Percentiles rank a stretch among this genome's conserved stretches.
phyloP scores from a whole-genome alignment of 345 rosid species.

The Eucalyptus pauciflora region DNA sequence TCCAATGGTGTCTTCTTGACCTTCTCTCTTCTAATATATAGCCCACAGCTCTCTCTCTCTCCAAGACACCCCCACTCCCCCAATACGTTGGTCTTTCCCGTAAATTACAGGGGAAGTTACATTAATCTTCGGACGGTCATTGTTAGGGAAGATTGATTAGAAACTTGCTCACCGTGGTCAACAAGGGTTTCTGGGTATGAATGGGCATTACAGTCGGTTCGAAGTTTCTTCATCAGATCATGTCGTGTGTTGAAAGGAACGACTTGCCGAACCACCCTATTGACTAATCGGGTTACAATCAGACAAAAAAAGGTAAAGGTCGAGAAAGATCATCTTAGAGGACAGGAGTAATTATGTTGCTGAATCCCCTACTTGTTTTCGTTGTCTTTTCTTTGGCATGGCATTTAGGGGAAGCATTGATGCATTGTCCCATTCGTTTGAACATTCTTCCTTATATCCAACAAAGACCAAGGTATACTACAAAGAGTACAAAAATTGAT shows the following conservation, averaged over 20 bases:
- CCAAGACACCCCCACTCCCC: not conserved
- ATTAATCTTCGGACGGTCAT: not conserved
- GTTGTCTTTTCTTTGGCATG: not conserved
- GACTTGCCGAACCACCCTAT: not conserved
- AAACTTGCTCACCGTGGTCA: not conserved
- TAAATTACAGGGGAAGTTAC: not conserved
- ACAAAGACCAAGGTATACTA: not conserved
- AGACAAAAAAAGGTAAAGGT: not conserved
- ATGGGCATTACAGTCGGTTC: not conserved
- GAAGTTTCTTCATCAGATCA: not conserved
- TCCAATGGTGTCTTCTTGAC: not conserved
- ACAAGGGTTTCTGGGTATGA: not conserved
- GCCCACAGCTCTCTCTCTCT: not conserved
- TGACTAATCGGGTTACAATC: not conserved
- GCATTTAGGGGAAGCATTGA: not conserved
- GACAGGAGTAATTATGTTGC: not conserved
- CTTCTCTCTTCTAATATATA: not conserved
- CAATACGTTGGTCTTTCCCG: not conserved
- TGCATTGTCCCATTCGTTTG: not conserved
- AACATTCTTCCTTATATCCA: not conserved
- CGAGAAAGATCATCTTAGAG: not conserved
- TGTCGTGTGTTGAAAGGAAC: not conserved
- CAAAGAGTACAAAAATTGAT: not conserved
- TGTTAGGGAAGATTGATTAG: not conserved
- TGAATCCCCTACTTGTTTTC: not conserved